These are phyloP conservation scores for Eleusine coracana DNA, from an alignment of 176 grass and related monocot species.

Conservation along the genomic window DNA sequence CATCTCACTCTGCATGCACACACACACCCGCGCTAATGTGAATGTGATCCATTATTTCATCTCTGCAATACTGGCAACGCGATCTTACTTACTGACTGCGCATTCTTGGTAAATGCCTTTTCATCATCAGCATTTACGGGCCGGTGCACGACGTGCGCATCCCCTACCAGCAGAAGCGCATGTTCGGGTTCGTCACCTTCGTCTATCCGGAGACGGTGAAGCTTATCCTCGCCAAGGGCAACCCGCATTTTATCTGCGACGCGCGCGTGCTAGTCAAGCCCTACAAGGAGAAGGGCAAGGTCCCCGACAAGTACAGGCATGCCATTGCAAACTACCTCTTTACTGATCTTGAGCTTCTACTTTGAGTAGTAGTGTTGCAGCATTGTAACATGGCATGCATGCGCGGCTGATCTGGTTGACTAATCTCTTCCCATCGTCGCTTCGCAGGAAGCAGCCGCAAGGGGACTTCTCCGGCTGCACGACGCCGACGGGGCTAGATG, in stretches of 20 bases:
- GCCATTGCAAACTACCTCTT: constrained; percentile 15
- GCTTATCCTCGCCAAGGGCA: constrained; percentile 91
- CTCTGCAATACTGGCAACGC: background rate
- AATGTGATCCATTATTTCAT: background rate
- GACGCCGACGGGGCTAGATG: constrained; percentile 58
- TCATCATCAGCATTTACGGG: constrained; percentile 65
- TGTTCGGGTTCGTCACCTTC: constrained; percentile 98
- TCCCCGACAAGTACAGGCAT: constrained; percentile 89
- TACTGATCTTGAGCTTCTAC: background rate
- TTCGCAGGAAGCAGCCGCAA: constrained; percentile 68
- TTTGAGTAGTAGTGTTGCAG: too few relatives aligned
- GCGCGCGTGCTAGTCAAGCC: constrained; percentile 90
- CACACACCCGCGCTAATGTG: background rate
- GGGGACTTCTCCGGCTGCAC: constrained; percentile 74
- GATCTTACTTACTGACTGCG: background rate
- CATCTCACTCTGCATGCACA: background rate
- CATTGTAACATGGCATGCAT: constrained; percentile 7
- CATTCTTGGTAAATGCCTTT: constrained; percentile 24
- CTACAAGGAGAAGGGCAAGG: constrained; percentile 98
- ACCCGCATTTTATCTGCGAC: constrained; percentile 96
- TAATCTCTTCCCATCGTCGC: constrained; percentile 8
- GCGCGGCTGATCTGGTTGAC: background rate
- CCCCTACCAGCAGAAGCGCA: constrained; percentile 94
- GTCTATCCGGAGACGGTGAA: constrained; percentile 88
- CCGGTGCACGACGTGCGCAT: constrained; percentile 95